Percentiles rank a stretch among this genome's conserved stretches.
These are phyloP conservation scores for Pelargonium nanum DNA, from an alignment of 345 rosid genomes.

Conservation along the genomic window DNA sequence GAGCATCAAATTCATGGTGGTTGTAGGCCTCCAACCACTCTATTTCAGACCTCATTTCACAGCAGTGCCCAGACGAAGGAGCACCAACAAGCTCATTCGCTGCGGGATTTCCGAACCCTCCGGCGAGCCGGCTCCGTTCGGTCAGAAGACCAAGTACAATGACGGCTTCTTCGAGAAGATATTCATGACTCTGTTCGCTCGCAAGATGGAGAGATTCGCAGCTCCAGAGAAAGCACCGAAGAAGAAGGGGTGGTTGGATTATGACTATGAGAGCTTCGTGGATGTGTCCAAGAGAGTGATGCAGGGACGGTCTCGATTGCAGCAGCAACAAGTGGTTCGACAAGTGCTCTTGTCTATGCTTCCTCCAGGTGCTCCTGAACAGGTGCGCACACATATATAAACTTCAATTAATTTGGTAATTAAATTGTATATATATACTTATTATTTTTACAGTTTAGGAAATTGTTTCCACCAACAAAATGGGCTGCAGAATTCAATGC, in stretches of 20 bases:
- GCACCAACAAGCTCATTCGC: conserved; percentile 13
- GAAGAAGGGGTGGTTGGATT: conserved; percentile 40
- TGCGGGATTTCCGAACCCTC: conserved; percentile 77
- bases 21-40: conserved; percentile 42
- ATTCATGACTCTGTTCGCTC: conserved; percentile 76
- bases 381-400: no score
- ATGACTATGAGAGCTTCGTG: conserved; percentile 76
- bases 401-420: no score
- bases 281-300: conserved; percentile 76
- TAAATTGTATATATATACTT: background rate
- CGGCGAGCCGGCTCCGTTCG: conserved; percentile 79
- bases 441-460: conserved; percentile 45
- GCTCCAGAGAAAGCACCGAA: conserved; percentile 17
- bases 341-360: conserved; percentile 91
- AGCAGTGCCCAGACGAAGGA: conserved; percentile 6
- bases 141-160: conserved; percentile 66
- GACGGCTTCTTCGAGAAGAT: conserved; percentile 74
- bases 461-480: conserved; percentile 83
- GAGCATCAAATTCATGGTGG: conserved; percentile 40
- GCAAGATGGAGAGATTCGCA: conserved; percentile 84
- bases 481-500: conserved; percentile 99
- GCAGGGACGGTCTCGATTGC: conserved; percentile 58
- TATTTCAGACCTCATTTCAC: conserved; percentile 9
- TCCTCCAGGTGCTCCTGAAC: conserved; percentile 89
- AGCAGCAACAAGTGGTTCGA: conserved; percentile 82